Evolutionary conservation across 2,329 filamentous ascomycete species (phyloP).

Genomic region (Orbilia oligospora): DNA sequence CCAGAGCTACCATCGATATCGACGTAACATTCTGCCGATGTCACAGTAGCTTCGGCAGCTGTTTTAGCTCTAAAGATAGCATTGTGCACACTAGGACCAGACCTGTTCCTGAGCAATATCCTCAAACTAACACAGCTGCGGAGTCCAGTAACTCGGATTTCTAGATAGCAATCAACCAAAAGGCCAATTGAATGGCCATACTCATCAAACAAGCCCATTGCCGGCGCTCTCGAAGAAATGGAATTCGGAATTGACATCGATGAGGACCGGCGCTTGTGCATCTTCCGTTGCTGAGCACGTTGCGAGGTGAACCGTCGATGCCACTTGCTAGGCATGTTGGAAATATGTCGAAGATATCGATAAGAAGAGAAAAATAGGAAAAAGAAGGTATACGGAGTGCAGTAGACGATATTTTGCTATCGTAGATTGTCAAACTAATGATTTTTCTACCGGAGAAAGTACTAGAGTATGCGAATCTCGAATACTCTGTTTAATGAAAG

Average conservation of each 20-base stretch:
- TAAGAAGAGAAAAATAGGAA: constrained; percentile 35
- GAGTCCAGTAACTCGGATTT: constrained; percentile 46
- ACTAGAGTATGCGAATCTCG: constrained; percentile 32
- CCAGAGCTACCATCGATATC: constrained; percentile 32
- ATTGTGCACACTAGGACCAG: constrained; percentile 29
- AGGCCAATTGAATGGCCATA: constrained; percentile 47
- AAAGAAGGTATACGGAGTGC: constrained; percentile 1
- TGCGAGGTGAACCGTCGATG: constrained; percentile 59
- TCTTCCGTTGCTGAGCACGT: constrained; percentile 53
- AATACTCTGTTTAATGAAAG: constrained; percentile 60
- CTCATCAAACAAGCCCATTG: constrained; percentile 59
- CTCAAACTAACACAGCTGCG: constrained; percentile 49
- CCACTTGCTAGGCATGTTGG: constrained; percentile 58
- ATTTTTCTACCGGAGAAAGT: constrained; percentile 47
- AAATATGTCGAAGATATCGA: constrained; percentile 51
- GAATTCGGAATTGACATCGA: constrained; percentile 40
- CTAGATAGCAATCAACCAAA: constrained; percentile 51
- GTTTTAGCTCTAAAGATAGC: constrained; percentile 52
- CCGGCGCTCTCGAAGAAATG: constrained; percentile 19
- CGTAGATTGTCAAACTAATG: constrained; percentile 21
- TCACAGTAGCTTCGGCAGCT: constrained; percentile 26
- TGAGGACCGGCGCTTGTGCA: constrained; percentile 50
- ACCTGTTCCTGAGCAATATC: constrained; percentile 55
- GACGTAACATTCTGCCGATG: constrained; percentile 55
- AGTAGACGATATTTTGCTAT: constrained; percentile 38